These are phyloP conservation scores for Pseudovirgaria hyperparasitica DNA, from an alignment of 2,329 filamentous ascomycete genomes.

Conservation along the genomic window DNA sequence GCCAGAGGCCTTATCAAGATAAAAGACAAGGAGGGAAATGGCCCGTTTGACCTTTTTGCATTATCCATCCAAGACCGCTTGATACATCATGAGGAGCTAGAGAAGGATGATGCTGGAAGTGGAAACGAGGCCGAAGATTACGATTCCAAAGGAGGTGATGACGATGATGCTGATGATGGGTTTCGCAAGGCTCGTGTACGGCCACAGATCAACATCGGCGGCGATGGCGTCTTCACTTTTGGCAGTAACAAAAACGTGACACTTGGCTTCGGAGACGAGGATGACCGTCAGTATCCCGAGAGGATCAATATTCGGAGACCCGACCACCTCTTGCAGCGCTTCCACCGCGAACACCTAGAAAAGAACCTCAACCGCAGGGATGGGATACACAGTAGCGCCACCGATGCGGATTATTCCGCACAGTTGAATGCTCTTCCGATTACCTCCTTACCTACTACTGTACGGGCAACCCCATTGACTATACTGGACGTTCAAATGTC, in stretches of 20 bases:
- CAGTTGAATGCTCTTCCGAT: constrained; percentile 21
- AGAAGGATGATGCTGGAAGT: constrained; percentile 22
- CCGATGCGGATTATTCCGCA: constrained; percentile 8
- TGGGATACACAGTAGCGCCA: constrained; percentile 5
- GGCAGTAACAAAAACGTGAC: constrained; percentile 94
- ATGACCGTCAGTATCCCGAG: constrained; percentile 88
- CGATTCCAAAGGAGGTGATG: constrained; percentile 36
- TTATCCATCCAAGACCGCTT: constrained; percentile 72
- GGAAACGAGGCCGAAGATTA: constrained; percentile 30
- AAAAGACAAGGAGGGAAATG: constrained; percentile 90
- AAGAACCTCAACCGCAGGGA: constrained; percentile 21
- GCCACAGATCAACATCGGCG: constrained; percentile 33
- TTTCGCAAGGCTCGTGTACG: constrained; percentile 13
- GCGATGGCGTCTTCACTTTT: constrained; percentile 85
- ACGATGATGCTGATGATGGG: constrained; percentile 29
- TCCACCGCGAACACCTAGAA: constrained; percentile 56
- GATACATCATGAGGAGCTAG: too few relatives aligned
- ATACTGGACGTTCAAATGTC: constrained; percentile 78
- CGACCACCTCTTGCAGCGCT: constrained; percentile 59
- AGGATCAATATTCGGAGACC: constrained; percentile 66
- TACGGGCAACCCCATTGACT: constrained; percentile 57
- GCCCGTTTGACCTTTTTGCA: constrained; percentile 85
- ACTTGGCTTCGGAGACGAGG: constrained; percentile 86
- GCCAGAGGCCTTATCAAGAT: constrained; percentile 76
- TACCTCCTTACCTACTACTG: constrained; percentile 55